Base-by-base conservation (phyloP, 495 filamentous ascomycete genomes). In the Aspergillus homomorphus region DNA sequence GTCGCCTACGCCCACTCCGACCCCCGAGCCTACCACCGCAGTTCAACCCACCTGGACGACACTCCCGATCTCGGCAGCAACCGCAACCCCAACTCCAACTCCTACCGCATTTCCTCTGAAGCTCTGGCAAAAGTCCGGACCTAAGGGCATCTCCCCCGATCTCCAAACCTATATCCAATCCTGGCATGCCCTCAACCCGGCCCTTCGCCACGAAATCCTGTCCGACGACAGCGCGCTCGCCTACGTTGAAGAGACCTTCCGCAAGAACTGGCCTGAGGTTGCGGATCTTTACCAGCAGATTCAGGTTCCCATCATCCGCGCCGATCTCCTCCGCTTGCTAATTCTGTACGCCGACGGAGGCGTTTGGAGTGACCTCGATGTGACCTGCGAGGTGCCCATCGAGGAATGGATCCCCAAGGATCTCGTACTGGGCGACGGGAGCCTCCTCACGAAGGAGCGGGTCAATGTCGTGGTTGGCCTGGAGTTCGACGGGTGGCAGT, bases 291-390 rank as follows among this genome's bases (percentile, higher is more conserved):
- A 73, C 45, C 30, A 61, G 22, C 60, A 60, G 18, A 56, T 77
- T 5, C 59, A 62, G 1, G 64, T 75, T 8, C 71, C 66, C 1
- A 74, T 75, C 45, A 57, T 73, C 20, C 64, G 66, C 57, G 75
- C 75, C 33, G 76, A 80, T 52, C 69, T 79, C 10, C 63, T 79
- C 8, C 68, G 75, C 22, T 73, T 78, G 56, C 53, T 77, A 12
- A 63, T 78, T 15, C 54, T 80, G 21, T 68, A 66, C 44, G 58
- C 59, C 21, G 70, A 78, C 20, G 78, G 77, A 1, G 78, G 77
- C 3, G 69, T 80, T 12, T 81, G 76, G 68, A 73, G 62, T 20
- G 78, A 81, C 58, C 66, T 79, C 4, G 76, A 80, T 42, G 72
- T 74, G 3, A 54, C 62, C 15, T 70, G 65, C 49, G 60, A 73